Evolutionary conservation across 2,329 filamentous ascomycete species (phyloP).

Genomic region (Colletotrichum lupini): DNA sequence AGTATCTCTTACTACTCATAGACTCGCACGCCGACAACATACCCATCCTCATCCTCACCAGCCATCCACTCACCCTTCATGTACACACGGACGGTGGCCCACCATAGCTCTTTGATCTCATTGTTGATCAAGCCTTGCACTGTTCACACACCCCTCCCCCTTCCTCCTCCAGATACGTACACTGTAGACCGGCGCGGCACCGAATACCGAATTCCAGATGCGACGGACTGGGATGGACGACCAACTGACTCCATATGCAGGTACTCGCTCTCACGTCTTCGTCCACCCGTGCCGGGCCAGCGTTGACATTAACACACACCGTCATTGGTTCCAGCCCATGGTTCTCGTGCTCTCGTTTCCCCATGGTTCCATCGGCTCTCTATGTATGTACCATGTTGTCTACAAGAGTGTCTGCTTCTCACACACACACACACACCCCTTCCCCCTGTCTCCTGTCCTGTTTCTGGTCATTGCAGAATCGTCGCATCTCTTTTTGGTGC

Average conservation of each 20-base stretch:
- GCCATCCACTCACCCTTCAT: neutral
- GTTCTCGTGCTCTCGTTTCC: neutral
- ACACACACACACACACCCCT: neutral
- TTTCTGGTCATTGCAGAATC: neutral
- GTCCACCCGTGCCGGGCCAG: neutral
- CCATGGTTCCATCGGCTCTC: constrained; percentile 11
- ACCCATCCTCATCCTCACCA: neutral
- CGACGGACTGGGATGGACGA: constrained; percentile 9
- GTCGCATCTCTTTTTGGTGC: constrained; percentile 3
- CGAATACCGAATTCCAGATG: constrained; percentile 30
- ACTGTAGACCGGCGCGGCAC: constrained; percentile 19
- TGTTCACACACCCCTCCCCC: neutral
- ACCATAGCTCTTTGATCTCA: neutral
- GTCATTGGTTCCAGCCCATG: constrained; percentile 7
- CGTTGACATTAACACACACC: neutral
- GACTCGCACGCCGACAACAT: neutral
- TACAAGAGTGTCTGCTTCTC: neutral
- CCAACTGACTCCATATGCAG: constrained; percentile 1
- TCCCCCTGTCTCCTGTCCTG: neutral
- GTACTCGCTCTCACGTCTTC: neutral
- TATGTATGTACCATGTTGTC: neutral
- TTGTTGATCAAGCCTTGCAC: neutral
- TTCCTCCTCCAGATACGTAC: neutral
- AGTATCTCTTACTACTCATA: neutral
- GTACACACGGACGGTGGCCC: constrained; percentile 8